Evolutionary conservation across 1,284 basidiomycete species (phyloP).

Genomic region (Sporisorium reilianum): DNA sequence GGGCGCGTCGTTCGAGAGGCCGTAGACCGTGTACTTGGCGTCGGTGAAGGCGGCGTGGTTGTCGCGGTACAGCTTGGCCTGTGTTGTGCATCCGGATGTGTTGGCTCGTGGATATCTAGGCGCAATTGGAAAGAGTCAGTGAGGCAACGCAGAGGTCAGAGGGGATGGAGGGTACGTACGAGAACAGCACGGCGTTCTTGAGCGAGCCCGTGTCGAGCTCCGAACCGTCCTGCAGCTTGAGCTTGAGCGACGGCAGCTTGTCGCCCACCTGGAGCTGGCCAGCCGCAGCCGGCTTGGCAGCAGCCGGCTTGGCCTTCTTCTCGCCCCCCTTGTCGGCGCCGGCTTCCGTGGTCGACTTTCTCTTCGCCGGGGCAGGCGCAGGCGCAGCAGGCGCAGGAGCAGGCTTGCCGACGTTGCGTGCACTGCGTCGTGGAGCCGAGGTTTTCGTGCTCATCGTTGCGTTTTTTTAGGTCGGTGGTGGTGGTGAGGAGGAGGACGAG

Average conservation of each 20-base stretch:
- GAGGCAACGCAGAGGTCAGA: not conserved
- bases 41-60: constrained; percentile 79
- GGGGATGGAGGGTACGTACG: constrained; percentile 6
- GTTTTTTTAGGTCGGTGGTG: not conserved
- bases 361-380: constrained; percentile 2
- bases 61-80: constrained; percentile 75
- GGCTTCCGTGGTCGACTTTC: constrained; percentile 10
- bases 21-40: constrained; percentile 82
- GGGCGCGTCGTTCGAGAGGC: constrained; percentile 85
- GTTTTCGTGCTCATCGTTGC: constrained; percentile 11
- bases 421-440: constrained; percentile 30
- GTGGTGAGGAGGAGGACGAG: not conserved
- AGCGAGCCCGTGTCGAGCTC: constrained; percentile 19
- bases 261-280: constrained; percentile 78
- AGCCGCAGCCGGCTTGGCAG: constrained; percentile 31
- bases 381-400: constrained; percentile 13
- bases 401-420: constrained; percentile 34
- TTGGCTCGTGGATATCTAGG: constrained; percentile 53
- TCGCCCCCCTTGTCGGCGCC: not conserved
- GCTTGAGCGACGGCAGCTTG: constrained; percentile 78
- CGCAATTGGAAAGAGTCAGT: not conserved
- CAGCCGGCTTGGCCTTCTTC: constrained; percentile 30
- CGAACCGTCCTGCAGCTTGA: constrained; percentile 72
- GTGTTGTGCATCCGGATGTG: constrained; percentile 60
- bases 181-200: constrained; percentile 47